Percentiles rank a stretch among this genome's conserved stretches.
phyloP scores from a whole-genome alignment of 2,329 filamentous ascomycete genomes.

The Colletotrichum australisinense region DNA sequence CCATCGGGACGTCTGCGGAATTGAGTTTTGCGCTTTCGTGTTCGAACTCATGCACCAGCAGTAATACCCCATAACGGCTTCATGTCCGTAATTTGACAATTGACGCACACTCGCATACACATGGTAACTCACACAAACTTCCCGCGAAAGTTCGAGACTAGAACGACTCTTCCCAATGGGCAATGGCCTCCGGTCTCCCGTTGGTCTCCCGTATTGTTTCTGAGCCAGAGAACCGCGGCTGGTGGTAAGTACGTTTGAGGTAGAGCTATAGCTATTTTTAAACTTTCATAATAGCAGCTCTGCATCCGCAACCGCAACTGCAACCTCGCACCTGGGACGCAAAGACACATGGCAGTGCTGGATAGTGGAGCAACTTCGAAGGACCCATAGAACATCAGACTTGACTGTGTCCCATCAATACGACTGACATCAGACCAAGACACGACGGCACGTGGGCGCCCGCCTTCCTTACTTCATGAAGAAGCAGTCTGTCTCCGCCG shows the following conservation, averaged over 20 bases:
- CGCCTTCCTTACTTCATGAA: not conserved
- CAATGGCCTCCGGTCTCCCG: not conserved
- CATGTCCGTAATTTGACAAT: not conserved
- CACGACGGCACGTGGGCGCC: not conserved
- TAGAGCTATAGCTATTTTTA: conserved; percentile 24
- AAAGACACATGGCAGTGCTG: conserved; percentile 23
- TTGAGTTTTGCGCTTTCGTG: not conserved
- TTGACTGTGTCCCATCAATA: not conserved
- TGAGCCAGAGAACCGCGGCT: not conserved
- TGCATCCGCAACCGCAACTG: not conserved
- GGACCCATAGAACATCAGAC: conserved; percentile 5
- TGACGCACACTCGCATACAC: not conserved
- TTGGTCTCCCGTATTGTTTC: not conserved
- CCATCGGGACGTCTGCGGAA: not conserved
- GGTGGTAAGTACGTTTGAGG: not conserved
- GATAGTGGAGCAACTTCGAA: not conserved
- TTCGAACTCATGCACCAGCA: not conserved
- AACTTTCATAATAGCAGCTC: conserved; percentile 4
- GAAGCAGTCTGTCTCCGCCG: too few species aligned
- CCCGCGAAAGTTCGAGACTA: not conserved
- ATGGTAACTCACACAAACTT: not conserved
- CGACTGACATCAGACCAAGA: not conserved
- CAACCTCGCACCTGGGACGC: not conserved
- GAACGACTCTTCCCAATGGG: not conserved
- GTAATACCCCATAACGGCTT: not conserved